phyloP scores from a whole-genome alignment of 768 basidiomycete genomes.

The Nevesoporus exiguus region DNA sequence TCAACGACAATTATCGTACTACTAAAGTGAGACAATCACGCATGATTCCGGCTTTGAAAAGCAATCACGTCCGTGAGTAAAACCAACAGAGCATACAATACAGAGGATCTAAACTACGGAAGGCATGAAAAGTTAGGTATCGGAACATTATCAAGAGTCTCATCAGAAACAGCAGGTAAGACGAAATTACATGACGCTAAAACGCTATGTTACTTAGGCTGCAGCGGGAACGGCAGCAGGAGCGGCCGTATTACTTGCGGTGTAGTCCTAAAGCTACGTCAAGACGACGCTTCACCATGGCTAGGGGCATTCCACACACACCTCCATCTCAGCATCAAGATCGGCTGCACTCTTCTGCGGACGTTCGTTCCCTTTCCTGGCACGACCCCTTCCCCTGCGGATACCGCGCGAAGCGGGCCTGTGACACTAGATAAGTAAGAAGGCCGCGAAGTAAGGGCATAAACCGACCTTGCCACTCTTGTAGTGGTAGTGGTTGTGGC shows the following conservation, averaged over 20 bases:
- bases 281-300: neutral
- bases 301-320: constrained; percentile 32
- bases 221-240: constrained; percentile 49
- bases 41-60: neutral
- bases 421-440: constrained; percentile 11
- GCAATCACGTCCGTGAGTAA: no score
- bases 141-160: constrained; percentile 15
- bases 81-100: constrained; percentile 20
- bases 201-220: constrained; percentile 13
- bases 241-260: constrained; percentile 44
- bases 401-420: constrained; percentile 39
- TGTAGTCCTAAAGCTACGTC: constrained; percentile 56
- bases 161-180: constrained; percentile 3
- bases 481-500: constrained; percentile 18
- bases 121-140: constrained; percentile 20
- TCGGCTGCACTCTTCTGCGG: constrained; percentile 82
- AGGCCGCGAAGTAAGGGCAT: neutral
- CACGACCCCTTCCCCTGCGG: constrained; percentile 44
- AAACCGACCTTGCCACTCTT: constrained; percentile 36
- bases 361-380: constrained; percentile 51
- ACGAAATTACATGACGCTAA: constrained; percentile 6
- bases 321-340: constrained; percentile 98
- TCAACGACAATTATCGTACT: neutral
- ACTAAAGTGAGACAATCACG: neutral
- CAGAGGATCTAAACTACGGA: constrained; percentile 23